Evolutionary conservation across 139 green algal species (phyloP), one percentile per base, ranked within the genome.

Genomic region (Chlorella ohadii): DNA sequence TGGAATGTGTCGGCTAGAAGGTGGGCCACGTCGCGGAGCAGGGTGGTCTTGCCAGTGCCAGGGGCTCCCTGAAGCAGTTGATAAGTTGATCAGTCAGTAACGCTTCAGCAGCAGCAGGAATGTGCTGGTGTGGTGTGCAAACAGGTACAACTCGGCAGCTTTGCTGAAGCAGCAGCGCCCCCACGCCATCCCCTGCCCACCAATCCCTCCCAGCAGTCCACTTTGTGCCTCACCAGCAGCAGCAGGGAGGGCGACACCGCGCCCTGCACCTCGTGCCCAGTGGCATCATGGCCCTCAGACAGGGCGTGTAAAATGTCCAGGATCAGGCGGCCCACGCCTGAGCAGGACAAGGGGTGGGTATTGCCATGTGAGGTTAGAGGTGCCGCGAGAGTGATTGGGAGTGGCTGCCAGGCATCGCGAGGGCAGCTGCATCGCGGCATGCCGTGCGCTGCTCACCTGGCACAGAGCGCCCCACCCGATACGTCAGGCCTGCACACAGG

Each of bases 1-100:
- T 51, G 44, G 41, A 65, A 86, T 12, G 84, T 81, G 44, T 94
- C 92, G 3, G 92, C 84, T 19, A 96, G 86, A 19, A 96, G 70
- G n/a, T 91, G 71, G 27, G 91, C 84, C 25, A 97, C 88, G 86
- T 97, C 94, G 3, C 95, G 84, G 59, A 98, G 92, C 27, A 89
- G 91, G 23, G 95, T 98, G 15, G 95, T 98, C 88, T 98, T 98
- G 41, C 95, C 95, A 6, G 96, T 90, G 13, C 95, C 95, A 25
- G 73, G 82, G 3, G 72, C 56, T 23, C 51, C 89, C 84, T 83
- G 59, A 89, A 66, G 16, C 65, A 36, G 44, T 61, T n/a, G n/a
- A n/a, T n/a, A n/a, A n/a, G n/a, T n/a, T n/a, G n/a, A n/a, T n/a
- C n/a, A n/a, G n/a, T n/a, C n/a, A n/a, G n/a, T n/a, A n/a, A n/a